phyloP scores from a whole-genome alignment of 169 alveolate genomes.

The Theileria annulata region DNA sequence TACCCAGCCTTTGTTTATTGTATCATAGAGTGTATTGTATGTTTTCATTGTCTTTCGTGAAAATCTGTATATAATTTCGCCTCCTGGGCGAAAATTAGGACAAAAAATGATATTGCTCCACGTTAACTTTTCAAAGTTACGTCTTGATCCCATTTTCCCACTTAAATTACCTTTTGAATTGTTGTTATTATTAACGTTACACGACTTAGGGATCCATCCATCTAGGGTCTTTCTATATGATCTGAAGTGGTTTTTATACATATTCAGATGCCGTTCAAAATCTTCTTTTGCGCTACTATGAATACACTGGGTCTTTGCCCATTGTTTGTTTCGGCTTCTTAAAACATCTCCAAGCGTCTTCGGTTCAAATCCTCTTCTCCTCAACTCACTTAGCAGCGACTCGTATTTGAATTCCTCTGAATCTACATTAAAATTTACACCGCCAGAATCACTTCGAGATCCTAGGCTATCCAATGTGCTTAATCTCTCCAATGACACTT shows the following conservation, averaged over 20 bases:
- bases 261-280: constrained; percentile 42
- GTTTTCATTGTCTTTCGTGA: constrained; percentile 50
- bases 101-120: constrained; percentile 75
- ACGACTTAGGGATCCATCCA: constrained; percentile 64
- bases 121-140: background rate
- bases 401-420: background rate
- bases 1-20: constrained; percentile 76
- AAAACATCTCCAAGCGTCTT: constrained; percentile 70
- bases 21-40: constrained; percentile 69
- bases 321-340: constrained; percentile 52
- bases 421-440: background rate
- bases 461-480: constrained; percentile 2
- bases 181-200: background rate
- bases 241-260: constrained; percentile 70
- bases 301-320: constrained; percentile 75
- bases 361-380: constrained; percentile 55
- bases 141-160: background rate
- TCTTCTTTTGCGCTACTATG: constrained; percentile 62
- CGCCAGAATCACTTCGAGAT: background rate
- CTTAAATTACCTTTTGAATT: background rate
- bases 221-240: constrained; percentile 71
- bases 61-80: constrained; percentile 61
- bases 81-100: constrained; percentile 73
- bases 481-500: background rate
- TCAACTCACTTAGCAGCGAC: background rate